Percentiles rank a stretch among this genome's conserved stretches.
These are phyloP conservation scores for Plectosphaerella cucumerina DNA, from an alignment of 2,329 filamentous ascomycete species.

Conservation along the genomic window DNA sequence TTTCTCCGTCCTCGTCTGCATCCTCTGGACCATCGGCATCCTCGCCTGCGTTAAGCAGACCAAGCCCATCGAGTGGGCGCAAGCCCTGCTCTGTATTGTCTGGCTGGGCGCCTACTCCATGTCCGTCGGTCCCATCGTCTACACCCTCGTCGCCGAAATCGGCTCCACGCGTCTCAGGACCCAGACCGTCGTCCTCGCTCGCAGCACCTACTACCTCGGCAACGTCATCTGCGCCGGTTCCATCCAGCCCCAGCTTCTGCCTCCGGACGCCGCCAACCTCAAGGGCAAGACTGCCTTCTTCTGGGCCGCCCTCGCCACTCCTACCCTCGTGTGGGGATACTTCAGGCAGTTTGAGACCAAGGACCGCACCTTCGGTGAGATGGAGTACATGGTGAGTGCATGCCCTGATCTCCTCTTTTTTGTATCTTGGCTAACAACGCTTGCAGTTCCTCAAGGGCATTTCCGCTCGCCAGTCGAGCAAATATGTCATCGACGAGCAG, in stretches of 20 bases:
- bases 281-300: conserved; percentile 41
- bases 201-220: conserved; percentile 34
- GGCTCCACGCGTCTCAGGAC: conserved; percentile 40
- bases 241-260: conserved; percentile 31
- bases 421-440: neutral
- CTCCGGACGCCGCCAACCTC: conserved; percentile 33
- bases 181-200: conserved; percentile 40
- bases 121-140: conserved; percentile 38
- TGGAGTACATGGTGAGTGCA: conserved; percentile 35
- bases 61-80: conserved; percentile 30
- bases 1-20: conserved; percentile 28
- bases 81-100: conserved; percentile 35
- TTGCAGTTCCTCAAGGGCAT: conserved; percentile 29
- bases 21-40: conserved; percentile 40
- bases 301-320: conserved; percentile 30
- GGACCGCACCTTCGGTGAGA: conserved; percentile 38
- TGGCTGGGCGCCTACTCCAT: conserved; percentile 41
- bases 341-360: conserved; percentile 41
- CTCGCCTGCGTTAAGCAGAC: conserved; percentile 32
- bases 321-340: conserved; percentile 35
- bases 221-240: conserved; percentile 36
- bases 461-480: conserved; percentile 32
- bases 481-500: conserved; percentile 18
- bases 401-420: neutral
- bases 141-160: conserved; percentile 40